A percentile compares a stretch with the other conserved stretches of the same genome.
phyloP scores from a whole-genome alignment of 2,329 filamentous ascomycete species.

The Penicillium sp. region DNA sequence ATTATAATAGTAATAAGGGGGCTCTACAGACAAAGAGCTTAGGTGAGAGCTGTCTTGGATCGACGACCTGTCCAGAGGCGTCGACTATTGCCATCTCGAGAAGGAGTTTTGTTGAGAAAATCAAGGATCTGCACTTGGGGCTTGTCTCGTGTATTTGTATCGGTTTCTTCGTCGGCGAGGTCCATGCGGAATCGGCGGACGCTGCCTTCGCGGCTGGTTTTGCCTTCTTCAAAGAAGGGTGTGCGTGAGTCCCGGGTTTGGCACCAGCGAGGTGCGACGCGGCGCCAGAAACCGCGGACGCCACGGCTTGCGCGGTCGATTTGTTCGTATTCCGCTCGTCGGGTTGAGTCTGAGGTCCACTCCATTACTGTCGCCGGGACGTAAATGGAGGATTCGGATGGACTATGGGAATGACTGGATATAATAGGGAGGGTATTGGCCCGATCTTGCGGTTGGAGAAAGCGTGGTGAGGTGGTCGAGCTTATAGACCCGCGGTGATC shows the following conservation, averaged over 20 bases:
- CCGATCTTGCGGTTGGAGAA: conserved; percentile 10
- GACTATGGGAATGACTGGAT: conserved; percentile 21
- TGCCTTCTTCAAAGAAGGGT: conserved; percentile 46
- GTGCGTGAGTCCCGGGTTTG: conserved; percentile 33
- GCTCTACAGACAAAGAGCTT: background rate
- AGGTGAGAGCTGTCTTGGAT: conserved; percentile 9
- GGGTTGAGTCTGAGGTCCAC: conserved; percentile 48
- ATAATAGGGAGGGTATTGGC: conserved; percentile 18
- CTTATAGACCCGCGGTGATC: conserved; percentile 15
- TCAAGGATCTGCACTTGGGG: conserved; percentile 11
- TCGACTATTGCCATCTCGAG: conserved; percentile 5
- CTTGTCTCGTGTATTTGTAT: background rate
- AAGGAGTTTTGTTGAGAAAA: background rate
- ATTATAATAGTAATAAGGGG: background rate
- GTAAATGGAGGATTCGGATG: conserved; percentile 21
- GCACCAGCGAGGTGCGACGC: conserved; percentile 43
- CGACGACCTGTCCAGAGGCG: conserved; percentile 18
- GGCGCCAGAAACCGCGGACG: conserved; percentile 43
- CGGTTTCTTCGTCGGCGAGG: conserved; percentile 32
- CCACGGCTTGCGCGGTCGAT: conserved; percentile 48
- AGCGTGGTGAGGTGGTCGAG: conserved; percentile 6
- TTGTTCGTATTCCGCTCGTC: conserved; percentile 54
- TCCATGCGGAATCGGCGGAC: conserved; percentile 49
- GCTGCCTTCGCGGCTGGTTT: conserved; percentile 44
- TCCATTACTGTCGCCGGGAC: conserved; percentile 45